These are phyloP conservation scores for Cercospora janseana DNA, from an alignment of 2,329 filamentous ascomycete genomes.

Conservation along the genomic window DNA sequence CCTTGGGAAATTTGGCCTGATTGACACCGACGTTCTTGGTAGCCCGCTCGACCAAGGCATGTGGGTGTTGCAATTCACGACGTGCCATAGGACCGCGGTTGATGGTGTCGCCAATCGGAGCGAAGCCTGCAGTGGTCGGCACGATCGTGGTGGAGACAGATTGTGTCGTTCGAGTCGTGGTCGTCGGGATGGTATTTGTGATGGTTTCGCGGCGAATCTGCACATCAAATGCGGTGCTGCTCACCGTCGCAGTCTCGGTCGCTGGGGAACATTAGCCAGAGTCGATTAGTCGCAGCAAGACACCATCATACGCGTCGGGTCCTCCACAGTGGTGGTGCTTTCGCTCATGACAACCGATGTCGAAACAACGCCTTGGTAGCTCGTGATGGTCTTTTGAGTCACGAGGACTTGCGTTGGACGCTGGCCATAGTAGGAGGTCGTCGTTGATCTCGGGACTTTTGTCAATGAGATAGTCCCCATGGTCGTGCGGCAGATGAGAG, in stretches of 20 bases:
- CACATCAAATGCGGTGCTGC: background rate
- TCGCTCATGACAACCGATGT: background rate
- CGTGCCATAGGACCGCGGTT: background rate
- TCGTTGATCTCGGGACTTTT: background rate
- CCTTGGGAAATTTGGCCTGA: background rate
- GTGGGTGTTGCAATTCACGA: background rate
- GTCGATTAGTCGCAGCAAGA: background rate
- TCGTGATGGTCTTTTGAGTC: background rate
- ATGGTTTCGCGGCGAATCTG: background rate
- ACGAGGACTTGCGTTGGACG: background rate
- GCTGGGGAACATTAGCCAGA: background rate
- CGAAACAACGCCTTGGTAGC: background rate
- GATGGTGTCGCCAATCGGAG: background rate
- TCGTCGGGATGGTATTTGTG: background rate
- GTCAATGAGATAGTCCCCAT: background rate
- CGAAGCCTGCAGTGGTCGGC: slow-evolving; percentile 5
- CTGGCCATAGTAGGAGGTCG: background rate
- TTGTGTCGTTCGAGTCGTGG: background rate
- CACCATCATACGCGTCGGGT: background rate
- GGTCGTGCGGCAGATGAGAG: background rate
- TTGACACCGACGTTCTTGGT: background rate
- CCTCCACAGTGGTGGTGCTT: background rate
- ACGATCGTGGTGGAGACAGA: slow-evolving; percentile 1
- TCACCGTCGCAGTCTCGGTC: background rate
- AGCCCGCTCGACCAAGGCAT: background rate